These are phyloP conservation scores for Quaeritorhiza haematococci DNA, from an alignment of 371 early-diverging fungal species.

Conservation along the genomic window DNA sequence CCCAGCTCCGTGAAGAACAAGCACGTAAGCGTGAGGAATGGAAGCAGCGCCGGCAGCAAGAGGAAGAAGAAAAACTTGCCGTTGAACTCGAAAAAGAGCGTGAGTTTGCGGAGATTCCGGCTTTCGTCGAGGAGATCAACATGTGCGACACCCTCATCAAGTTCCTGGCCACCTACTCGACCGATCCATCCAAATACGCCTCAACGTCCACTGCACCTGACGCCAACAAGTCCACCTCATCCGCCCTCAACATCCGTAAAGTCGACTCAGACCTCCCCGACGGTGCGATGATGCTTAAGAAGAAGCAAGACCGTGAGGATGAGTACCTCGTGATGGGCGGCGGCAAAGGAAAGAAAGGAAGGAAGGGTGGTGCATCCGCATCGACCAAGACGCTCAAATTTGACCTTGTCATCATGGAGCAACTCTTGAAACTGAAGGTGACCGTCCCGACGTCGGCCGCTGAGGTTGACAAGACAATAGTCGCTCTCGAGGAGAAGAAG, in stretches of 20 bases:
- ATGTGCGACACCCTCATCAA: slow-evolving; percentile 71
- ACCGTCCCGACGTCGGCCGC: slow-evolving; percentile 67
- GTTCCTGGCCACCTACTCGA: slow-evolving; percentile 44
- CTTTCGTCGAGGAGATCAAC: slow-evolving; percentile 79
- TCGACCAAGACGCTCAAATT: slow-evolving; percentile 59
- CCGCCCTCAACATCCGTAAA: slow-evolving; percentile 23
- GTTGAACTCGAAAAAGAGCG: slow-evolving; percentile 54
- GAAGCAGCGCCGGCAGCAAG: slow-evolving; percentile 58
- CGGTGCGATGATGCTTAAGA: slow-evolving; percentile 41
- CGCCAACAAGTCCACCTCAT: slow-evolving; percentile 2
- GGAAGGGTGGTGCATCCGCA: slow-evolving; percentile 8
- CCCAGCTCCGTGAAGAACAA: slow-evolving; percentile 69
- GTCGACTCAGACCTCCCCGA: slow-evolving; percentile 39
- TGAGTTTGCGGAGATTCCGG: slow-evolving; percentile 84
- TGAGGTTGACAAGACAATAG: slow-evolving; percentile 67
- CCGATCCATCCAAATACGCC: background rate
- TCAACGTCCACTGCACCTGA: slow-evolving; percentile 1
- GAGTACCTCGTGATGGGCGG: slow-evolving; percentile 61
- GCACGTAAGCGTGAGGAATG: slow-evolving; percentile 57
- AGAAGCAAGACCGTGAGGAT: slow-evolving; percentile 71
- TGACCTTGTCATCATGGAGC: slow-evolving; percentile 75
- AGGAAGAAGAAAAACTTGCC: slow-evolving; percentile 50
- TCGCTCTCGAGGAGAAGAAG: slow-evolving; percentile 66
- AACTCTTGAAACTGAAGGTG: slow-evolving; percentile 76
- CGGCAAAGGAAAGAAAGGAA: slow-evolving; percentile 53